These are phyloP conservation scores for Picocystis sp. DNA, from an alignment of 163 green algal genomes.

Conservation along the genomic window DNA sequence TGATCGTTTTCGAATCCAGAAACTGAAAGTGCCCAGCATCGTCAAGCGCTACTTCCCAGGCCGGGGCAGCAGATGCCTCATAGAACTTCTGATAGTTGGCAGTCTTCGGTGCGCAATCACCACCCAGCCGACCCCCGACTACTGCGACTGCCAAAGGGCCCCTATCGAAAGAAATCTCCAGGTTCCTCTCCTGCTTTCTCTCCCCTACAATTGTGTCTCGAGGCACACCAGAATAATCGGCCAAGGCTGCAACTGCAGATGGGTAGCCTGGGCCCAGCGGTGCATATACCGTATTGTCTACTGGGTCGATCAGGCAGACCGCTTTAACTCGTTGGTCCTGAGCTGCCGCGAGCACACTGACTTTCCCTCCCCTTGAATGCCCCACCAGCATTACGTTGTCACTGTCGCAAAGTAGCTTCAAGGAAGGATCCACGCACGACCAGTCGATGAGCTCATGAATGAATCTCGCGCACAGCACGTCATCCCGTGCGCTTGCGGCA, in stretches of 20 bases:
- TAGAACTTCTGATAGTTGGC: conserved; percentile 50
- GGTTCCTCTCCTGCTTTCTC: background rate
- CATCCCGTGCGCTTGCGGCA: conserved; percentile 27
- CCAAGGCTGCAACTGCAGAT: conserved; percentile 31
- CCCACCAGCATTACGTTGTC: conserved; percentile 20
- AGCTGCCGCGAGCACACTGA: conserved; percentile 55
- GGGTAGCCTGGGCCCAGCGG: conserved; percentile 34
- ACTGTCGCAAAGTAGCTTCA: conserved; percentile 30
- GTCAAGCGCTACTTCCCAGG: conserved; percentile 23
- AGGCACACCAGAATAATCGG: too few relatives aligned
- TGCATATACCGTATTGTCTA: conserved; percentile 71
- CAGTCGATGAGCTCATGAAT: conserved; percentile 44
- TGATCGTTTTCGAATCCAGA: conserved; percentile 29
- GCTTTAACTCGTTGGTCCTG: conserved; percentile 50
- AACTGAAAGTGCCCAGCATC: conserved; percentile 64
- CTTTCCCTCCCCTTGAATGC: conserved; percentile 53
- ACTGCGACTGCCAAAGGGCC: conserved; percentile 26
- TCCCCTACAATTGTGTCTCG: background rate
- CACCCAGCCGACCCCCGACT: conserved; percentile 33
- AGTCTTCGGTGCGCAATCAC: conserved; percentile 51
- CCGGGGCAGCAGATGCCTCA: conserved; percentile 18
- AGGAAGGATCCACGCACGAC: conserved; percentile 21
- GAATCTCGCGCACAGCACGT: conserved; percentile 26
- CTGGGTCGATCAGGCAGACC: conserved; percentile 70
- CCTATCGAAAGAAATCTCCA: background rate